Percentiles rank a stretch among this genome's conserved stretches.
Conservation (phyloP, 2,329 filamentous ascomycete species). For the Scorias spongiosa region DNA sequence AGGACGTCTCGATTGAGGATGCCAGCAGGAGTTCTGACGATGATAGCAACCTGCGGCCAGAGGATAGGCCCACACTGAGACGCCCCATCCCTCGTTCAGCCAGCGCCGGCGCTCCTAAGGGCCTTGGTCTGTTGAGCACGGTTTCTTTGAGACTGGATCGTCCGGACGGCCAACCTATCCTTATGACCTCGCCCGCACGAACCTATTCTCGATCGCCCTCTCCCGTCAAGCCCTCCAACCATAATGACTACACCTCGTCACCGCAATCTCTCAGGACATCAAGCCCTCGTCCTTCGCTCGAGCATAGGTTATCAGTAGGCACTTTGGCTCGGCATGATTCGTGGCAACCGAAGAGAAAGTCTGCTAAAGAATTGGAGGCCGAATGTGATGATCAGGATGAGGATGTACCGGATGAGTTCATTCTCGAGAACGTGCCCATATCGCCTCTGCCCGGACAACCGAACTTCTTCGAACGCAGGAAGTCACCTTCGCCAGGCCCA, state of each 20-base stretch:
- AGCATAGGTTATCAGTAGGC: constrained; percentile 15
- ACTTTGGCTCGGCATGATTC: constrained; percentile 23
- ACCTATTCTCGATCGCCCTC: constrained; percentile 18
- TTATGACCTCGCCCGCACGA: constrained; percentile 19
- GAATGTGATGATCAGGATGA: constrained; percentile 70
- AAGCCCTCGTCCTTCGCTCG: constrained; percentile 11
- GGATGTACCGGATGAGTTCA: constrained; percentile 59
- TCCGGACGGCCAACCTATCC: not conserved
- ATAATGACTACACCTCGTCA: constrained; percentile 7
- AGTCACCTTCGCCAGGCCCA: constrained; percentile 12
- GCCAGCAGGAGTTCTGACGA: constrained; percentile 39
- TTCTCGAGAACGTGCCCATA: constrained; percentile 70
- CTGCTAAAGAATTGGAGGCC: constrained; percentile 53
- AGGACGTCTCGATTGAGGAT: constrained; percentile 75
- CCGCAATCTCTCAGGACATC: constrained; percentile 7
- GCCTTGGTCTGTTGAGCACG: not conserved
- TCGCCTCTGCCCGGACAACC: constrained; percentile 39
- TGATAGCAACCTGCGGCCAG: constrained; percentile 26
- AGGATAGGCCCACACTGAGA: constrained; percentile 15
- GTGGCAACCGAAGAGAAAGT: constrained; percentile 59
- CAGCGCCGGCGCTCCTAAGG: not conserved
- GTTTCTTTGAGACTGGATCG: constrained; percentile 1
- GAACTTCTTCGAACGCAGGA: constrained; percentile 2
- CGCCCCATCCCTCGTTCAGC: constrained; percentile 8
- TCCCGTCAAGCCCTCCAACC: constrained; percentile 12